Base-by-base conservation (phyloP, 164 flowering plant species). In the Piper betle region DNA sequence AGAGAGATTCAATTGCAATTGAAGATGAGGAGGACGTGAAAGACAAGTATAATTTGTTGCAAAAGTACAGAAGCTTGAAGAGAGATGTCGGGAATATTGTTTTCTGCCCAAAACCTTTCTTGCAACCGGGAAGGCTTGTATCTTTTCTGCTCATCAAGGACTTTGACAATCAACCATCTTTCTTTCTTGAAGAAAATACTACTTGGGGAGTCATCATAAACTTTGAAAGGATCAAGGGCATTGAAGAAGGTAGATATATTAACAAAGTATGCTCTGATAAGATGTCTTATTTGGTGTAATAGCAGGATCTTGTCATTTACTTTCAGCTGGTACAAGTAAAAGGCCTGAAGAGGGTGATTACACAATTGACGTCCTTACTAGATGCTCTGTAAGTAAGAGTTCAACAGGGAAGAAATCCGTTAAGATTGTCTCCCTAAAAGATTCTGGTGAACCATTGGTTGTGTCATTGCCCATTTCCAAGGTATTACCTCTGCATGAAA, bases 151-250 rank as follows among this genome's bases (percentile, higher is more conserved):
- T 86, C 75, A 65, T 77, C n/a, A 62, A 57, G 54, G 67, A 39
- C 74, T 90, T 82, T 61, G 83, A 81, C 19, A 71, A 64, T 53
- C 67, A 71, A 39, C 79, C 82, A 42, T 75, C 87, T 48, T 83
- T 86, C 73, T 80, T 88, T 52, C 69, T 65, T 46, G 79, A 86
- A 62, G 96, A 85, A 41, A 78, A 78, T 38, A 75, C 75, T 60
- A 83, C 99, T 6, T 94, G 99, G 99, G 99, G 97, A 46, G 87
- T 94, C 41, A 73, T 94, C 64, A 66, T 91, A 52, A 86, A 88
- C 69, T 91, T 94, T 73, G 82, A 85, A 67, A 80, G 75, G 73
- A 72, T 82, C 20, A 82, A 82, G 74, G 77, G 77, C 42, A 64
- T 69, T 66, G 75, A 80, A 60, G 90, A 85, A 79, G 99, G 97